Evolutionary conservation across 257 asterid genomes (phyloP).

Genomic region (Buddleja alternifolia): DNA sequence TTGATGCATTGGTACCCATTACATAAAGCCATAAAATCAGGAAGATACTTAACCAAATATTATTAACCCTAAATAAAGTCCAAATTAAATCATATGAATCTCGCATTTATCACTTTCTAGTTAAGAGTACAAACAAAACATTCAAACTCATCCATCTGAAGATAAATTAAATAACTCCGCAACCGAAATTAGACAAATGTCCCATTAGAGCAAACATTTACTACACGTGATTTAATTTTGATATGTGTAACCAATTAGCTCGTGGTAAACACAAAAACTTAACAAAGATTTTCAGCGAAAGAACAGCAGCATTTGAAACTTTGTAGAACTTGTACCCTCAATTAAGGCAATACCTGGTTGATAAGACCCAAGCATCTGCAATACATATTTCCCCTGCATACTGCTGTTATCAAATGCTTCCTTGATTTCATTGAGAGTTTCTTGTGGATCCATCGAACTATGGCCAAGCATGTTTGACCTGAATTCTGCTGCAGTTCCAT

Average conservation of each 20-base stretch:
- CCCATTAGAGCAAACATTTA: too few relatives aligned
- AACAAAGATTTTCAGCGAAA: not conserved
- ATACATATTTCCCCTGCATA: constrained; percentile 22
- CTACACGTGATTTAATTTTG: too few relatives aligned
- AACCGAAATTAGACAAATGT: too few relatives aligned
- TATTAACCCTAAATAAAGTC: too few relatives aligned
- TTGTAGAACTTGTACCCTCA: constrained; percentile 9
- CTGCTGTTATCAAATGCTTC: constrained; percentile 18
- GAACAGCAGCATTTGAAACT: not conserved
- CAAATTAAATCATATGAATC: too few relatives aligned
- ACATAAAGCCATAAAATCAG: too few relatives aligned
- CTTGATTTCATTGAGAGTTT: constrained; percentile 10
- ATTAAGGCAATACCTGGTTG: constrained; percentile 18
- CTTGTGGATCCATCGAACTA: constrained; percentile 17
- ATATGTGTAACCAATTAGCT: not conserved
- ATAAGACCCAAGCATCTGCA: constrained; percentile 19
- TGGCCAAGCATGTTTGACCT: not conserved
- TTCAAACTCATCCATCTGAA: too few relatives aligned
- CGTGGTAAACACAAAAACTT: not conserved
- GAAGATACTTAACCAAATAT: too few relatives aligned
- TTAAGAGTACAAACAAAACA: too few relatives aligned
- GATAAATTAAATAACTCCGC: too few relatives aligned
- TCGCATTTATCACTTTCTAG: too few relatives aligned
- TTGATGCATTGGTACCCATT: too few relatives aligned
- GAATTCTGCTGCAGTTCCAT: not conserved